phyloP scores from a whole-genome alignment of 768 basidiomycete species.

The Podaxis rugospora region DNA sequence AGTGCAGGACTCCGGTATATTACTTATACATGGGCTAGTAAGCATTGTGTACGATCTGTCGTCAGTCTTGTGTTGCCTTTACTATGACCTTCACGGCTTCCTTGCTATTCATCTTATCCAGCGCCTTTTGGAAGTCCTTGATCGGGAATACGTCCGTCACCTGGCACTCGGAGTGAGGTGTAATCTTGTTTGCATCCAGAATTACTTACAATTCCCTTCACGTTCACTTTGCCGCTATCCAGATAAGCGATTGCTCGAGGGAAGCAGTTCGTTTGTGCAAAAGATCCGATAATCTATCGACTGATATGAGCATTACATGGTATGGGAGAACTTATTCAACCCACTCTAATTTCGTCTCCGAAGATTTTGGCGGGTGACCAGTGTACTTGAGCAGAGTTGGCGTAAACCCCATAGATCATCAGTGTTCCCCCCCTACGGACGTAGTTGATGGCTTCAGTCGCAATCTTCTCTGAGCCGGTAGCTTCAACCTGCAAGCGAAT shows the following conservation, averaged over 20 bases:
- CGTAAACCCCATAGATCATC: conserved; percentile 90
- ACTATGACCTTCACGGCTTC: conserved; percentile 58
- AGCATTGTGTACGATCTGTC: background rate
- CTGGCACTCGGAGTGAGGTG: background rate
- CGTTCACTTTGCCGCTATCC: conserved; percentile 81
- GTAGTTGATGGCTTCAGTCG: conserved; percentile 87
- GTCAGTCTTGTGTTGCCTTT: conserved; percentile 22
- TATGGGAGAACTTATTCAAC: background rate
- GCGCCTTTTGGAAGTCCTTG: conserved; percentile 54
- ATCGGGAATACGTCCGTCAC: conserved; percentile 56
- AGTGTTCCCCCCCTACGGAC: conserved; percentile 81
- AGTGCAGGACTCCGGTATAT: background rate
- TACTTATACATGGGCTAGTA: background rate
- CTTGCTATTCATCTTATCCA: conserved; percentile 70
- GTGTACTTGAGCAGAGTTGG: conserved; percentile 75
- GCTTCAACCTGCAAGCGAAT: conserved; percentile 29
- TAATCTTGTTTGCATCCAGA: background rate
- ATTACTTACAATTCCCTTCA: conserved; percentile 56
- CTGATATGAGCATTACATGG: background rate
- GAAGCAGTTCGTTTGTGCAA: conserved; percentile 88
- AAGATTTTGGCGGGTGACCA: conserved; percentile 90
- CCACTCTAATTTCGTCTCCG: conserved; percentile 49
- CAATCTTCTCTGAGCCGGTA: conserved; percentile 77
- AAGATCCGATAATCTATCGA: conserved; percentile 79
- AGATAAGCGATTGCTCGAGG: conserved; percentile 87